Percentiles rank a stretch among this genome's conserved stretches.
These are phyloP conservation scores for Endotrypanum monterogeii DNA, from an alignment of 208 protist genomes.

Conservation along the genomic window DNA sequence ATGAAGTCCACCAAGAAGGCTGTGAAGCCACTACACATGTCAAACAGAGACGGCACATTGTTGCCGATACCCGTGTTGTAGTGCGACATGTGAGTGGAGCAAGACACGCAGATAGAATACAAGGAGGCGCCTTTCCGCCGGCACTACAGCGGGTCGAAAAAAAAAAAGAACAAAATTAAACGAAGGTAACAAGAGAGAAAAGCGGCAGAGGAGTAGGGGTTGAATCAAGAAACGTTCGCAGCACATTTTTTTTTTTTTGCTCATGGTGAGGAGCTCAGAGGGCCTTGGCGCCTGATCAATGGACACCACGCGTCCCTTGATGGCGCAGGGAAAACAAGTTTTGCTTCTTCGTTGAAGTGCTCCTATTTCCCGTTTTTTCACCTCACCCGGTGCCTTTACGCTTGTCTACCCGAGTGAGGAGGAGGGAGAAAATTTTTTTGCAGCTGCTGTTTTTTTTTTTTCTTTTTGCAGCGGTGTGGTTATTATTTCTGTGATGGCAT, in stretches of 20 bases:
- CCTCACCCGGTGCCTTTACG: background rate
- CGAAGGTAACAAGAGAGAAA: background rate
- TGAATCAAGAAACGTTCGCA: background rate
- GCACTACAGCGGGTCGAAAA: no score
- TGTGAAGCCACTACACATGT: slow-evolving; percentile 67
- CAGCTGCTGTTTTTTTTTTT: no score
- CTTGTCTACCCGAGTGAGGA: no score
- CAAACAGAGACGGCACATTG: slow-evolving; percentile 83
- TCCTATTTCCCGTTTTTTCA: background rate
- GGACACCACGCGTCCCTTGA: background rate
- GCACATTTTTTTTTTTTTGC: no score
- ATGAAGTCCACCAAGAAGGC: slow-evolving; percentile 77
- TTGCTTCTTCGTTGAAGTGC: background rate
- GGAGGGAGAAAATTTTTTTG: no score
- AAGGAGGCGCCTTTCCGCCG: background rate
- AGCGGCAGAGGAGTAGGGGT: no score
- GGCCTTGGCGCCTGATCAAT: background rate
- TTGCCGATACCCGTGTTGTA: slow-evolving; percentile 86
- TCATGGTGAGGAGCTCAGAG: background rate
- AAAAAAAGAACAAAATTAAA: background rate
- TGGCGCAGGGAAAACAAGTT: background rate
- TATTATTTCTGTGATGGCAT: background rate
- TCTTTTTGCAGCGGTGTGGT: background rate
- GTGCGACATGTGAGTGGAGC: slow-evolving; percentile 60
- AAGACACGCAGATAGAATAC: slow-evolving; percentile 21